Percentiles rank a stretch among this genome's conserved stretches.
These are phyloP conservation scores for Friedmanniomyces endolithicus DNA, from an alignment of 495 filamentous ascomycete genomes.

Conservation along the genomic window DNA sequence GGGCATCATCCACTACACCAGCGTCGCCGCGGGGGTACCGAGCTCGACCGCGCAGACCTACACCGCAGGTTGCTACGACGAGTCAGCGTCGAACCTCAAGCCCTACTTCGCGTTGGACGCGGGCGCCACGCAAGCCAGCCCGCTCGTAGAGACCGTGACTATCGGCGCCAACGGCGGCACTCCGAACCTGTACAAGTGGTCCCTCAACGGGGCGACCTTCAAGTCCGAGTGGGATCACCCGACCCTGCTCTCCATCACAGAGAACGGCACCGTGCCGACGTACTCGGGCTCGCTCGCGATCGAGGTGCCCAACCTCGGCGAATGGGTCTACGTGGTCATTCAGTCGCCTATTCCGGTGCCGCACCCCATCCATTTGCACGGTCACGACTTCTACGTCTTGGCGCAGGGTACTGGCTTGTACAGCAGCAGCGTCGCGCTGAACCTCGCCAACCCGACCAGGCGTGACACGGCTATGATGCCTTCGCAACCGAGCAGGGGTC, in stretches of 20 bases:
- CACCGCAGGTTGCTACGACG: slow-evolving; percentile 30
- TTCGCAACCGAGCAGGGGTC: not conserved
- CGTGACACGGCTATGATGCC: slow-evolving; percentile 24
- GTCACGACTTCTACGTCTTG: slow-evolving; percentile 27
- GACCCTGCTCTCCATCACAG: slow-evolving; percentile 22
- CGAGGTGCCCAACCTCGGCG: slow-evolving; percentile 22
- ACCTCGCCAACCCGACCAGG: slow-evolving; percentile 24
- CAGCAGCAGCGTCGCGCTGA: slow-evolving; percentile 11
- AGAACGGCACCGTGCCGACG: slow-evolving; percentile 21
- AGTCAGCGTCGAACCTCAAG: slow-evolving; percentile 22
- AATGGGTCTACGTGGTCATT: slow-evolving; percentile 32
- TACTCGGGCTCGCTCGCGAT: slow-evolving; percentile 24
- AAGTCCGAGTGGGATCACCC: slow-evolving; percentile 24
- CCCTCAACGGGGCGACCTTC: slow-evolving; percentile 28
- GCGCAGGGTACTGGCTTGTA: slow-evolving; percentile 17
- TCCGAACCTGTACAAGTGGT: slow-evolving; percentile 29
- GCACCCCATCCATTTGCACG: slow-evolving; percentile 28
- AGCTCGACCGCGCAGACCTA: slow-evolving; percentile 26
- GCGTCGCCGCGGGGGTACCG: slow-evolving; percentile 11
- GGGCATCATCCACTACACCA: slow-evolving; percentile 26
- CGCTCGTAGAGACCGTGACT: slow-evolving; percentile 19
- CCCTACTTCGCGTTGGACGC: slow-evolving; percentile 20
- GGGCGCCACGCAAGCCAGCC: slow-evolving; percentile 8
- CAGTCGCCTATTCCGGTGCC: slow-evolving; percentile 23
- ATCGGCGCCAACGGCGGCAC: slow-evolving; percentile 18